Percentiles rank a stretch among this genome's conserved stretches.
Evolutionary conservation across 2,329 filamentous ascomycete genomes (phyloP).

Genomic region (Sclerotinia trifoliorum): DNA sequence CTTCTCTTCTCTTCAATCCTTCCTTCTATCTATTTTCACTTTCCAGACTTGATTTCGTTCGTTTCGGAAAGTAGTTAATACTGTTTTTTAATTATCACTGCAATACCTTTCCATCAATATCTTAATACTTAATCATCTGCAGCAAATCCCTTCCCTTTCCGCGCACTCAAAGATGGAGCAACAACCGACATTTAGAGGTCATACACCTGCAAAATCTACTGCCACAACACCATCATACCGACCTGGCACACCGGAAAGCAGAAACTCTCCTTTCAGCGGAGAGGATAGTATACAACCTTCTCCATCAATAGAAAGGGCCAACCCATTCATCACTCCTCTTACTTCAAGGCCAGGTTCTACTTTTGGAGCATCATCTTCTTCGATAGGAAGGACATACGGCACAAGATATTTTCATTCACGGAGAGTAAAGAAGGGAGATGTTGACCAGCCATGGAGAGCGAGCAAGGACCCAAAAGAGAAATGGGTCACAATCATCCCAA

Average conservation of each 20-base stretch:
- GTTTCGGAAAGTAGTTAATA: not conserved
- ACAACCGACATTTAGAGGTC: constrained; percentile 26
- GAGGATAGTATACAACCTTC: constrained; percentile 37
- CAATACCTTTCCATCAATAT: not conserved
- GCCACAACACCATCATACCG: constrained; percentile 40
- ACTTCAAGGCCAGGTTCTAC: constrained; percentile 46
- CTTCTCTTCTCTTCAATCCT: not conserved
- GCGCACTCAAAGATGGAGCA: constrained; percentile 1
- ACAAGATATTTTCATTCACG: constrained; percentile 39
- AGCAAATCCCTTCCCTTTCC: too few relatives aligned
- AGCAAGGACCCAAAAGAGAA: constrained; percentile 76
- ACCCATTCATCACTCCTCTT: constrained; percentile 42
- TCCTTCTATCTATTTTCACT: not conserved
- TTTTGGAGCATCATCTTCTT: constrained; percentile 45
- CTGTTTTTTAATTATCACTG: not conserved
- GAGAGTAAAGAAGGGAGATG: constrained; percentile 66
- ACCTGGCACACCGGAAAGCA: constrained; percentile 43
- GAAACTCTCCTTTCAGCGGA: constrained; percentile 31
- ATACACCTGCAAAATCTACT: constrained; percentile 31
- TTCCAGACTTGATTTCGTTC: not conserved
- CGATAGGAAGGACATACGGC: constrained; percentile 32
- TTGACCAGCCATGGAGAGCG: constrained; percentile 76
- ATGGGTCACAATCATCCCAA: constrained; percentile 79
- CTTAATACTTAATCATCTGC: not conserved
- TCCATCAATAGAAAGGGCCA: constrained; percentile 25